A percentile compares a stretch with the other conserved stretches of the same genome.
Evolutionary conservation across 2,329 filamentous ascomycete genomes (phyloP).

Genomic region (Orbilia ellipsospora): DNA sequence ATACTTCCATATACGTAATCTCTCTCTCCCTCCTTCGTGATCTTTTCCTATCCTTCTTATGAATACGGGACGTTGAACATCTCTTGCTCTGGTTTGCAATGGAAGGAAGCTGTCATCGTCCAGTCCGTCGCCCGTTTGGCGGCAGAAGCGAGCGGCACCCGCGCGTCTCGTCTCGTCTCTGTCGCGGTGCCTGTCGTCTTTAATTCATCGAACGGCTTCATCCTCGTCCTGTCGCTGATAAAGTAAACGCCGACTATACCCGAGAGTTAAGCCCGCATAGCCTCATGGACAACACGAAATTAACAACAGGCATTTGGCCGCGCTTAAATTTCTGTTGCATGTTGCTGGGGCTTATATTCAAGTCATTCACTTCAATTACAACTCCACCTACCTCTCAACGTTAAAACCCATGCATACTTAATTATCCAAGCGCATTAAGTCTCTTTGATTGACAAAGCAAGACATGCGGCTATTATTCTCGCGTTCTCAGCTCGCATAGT

Average conservation of each 20-base stretch:
- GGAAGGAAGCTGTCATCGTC: neutral
- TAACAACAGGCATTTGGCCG: neutral
- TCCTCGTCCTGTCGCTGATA: slow-evolving; percentile 4
- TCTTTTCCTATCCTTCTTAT: too few species aligned
- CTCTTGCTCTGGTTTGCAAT: too few species aligned
- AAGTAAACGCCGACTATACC: slow-evolving; percentile 4
- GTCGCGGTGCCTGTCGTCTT: slow-evolving; percentile 6
- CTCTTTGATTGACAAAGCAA: too few species aligned
- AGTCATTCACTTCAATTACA: neutral
- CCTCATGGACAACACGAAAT: neutral
- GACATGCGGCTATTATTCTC: neutral
- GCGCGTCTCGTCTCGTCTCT: slow-evolving; percentile 26
- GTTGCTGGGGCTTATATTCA: neutral
- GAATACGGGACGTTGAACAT: too few species aligned
- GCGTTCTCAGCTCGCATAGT: neutral
- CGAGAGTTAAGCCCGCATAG: slow-evolving; percentile 22
- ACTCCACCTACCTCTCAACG: neutral
- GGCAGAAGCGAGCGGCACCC: slow-evolving; percentile 37
- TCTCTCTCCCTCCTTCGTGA: too few species aligned
- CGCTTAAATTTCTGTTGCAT: neutral
- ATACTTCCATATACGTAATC: too few species aligned
- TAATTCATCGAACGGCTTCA: slow-evolving; percentile 28
- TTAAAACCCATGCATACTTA: too few species aligned
- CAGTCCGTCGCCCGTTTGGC: slow-evolving; percentile 5
- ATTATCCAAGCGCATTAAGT: too few species aligned